Percentiles rank a stretch among this genome's conserved stretches.
phyloP scores from a whole-genome alignment of 2,329 filamentous ascomycete species.

The Trichoderma endophyticum region DNA sequence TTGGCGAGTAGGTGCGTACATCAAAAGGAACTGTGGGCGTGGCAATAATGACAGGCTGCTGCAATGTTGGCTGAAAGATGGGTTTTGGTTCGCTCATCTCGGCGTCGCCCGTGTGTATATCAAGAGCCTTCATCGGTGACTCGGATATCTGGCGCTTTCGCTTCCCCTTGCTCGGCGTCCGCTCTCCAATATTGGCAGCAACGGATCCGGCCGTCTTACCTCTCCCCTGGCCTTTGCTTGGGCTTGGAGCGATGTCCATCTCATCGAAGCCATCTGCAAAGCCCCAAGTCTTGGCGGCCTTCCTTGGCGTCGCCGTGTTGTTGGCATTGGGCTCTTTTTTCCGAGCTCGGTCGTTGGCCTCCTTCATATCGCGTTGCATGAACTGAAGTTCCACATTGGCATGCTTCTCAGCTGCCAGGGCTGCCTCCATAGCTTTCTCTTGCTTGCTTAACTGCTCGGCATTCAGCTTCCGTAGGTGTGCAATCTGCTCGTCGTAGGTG shows the following conservation, averaged over 20 bases:
- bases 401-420: slow-evolving; percentile 62
- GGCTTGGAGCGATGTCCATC: slow-evolving; percentile 53
- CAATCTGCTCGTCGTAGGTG: slow-evolving; percentile 61
- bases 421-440: slow-evolving; percentile 60
- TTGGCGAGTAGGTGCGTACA: slow-evolving; percentile 33
- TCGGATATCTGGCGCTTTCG: slow-evolving; percentile 64
- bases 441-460: slow-evolving; percentile 62
- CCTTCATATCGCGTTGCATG: slow-evolving; percentile 65
- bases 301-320: slow-evolving; percentile 57
- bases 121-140: slow-evolving; percentile 63
- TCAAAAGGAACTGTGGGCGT: slow-evolving; percentile 40
- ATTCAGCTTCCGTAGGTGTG: slow-evolving; percentile 59
- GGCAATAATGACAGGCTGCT: slow-evolving; percentile 23
- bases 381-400: slow-evolving; percentile 70
- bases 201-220: slow-evolving; percentile 42
- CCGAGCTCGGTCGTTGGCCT: slow-evolving; percentile 50
- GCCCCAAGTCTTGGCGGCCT: slow-evolving; percentile 51
- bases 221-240: slow-evolving; percentile 47
- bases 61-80: slow-evolving; percentile 20
- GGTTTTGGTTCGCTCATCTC: slow-evolving; percentile 34
- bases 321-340: slow-evolving; percentile 41
- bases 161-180: slow-evolving; percentile 66
- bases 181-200: slow-evolving; percentile 45
- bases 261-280: slow-evolving; percentile 77
- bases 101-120: slow-evolving; percentile 46